Conservation (phyloP, 306 rosid species). For the Albizia julibrissin region DNA sequence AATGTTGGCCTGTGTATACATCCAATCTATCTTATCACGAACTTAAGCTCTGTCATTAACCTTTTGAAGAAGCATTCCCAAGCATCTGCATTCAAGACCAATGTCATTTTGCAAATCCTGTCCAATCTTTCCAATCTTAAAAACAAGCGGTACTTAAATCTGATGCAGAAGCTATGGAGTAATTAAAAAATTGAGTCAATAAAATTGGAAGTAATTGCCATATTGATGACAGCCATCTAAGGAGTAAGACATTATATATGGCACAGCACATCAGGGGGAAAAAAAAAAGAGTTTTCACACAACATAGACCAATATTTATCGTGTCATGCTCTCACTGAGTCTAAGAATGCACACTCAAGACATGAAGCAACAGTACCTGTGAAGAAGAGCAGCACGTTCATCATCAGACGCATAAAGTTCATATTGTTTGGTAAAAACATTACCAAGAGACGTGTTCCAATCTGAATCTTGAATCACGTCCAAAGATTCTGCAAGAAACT, state of each 20-base stretch:
- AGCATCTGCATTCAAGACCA: slow-evolving; percentile 62
- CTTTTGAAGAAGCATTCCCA: slow-evolving; percentile 90
- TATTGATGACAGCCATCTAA: background rate
- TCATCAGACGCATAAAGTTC: slow-evolving; percentile 87
- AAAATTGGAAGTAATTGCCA: slow-evolving; percentile 6
- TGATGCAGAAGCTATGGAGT: background rate
- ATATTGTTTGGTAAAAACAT: slow-evolving; percentile 80
- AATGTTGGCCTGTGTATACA: slow-evolving; percentile 82
- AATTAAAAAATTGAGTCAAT: background rate
- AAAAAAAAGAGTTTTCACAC: slow-evolving; percentile 12
- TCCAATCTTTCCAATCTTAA: background rate
- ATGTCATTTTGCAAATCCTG: slow-evolving; percentile 18
- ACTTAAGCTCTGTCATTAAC: slow-evolving; percentile 87
- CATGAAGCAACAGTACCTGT: slow-evolving; percentile 58
- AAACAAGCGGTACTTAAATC: slow-evolving; percentile 20
- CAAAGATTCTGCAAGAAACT: slow-evolving; percentile 97
- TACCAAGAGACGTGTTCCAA: slow-evolving; percentile 91
- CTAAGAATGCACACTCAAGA: slow-evolving; percentile 29
- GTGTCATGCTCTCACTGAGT: slow-evolving; percentile 24
- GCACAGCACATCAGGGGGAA: slow-evolving; percentile 6
- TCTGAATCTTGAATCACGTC: slow-evolving; percentile 85
- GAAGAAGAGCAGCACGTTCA: slow-evolving; percentile 93
- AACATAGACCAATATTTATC: slow-evolving; percentile 28
- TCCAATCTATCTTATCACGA: slow-evolving; percentile 78
- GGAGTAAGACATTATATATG: background rate